Conservation (phyloP, 2,329 filamentous ascomycete genomes). For the Cercospora beticola region DNA sequence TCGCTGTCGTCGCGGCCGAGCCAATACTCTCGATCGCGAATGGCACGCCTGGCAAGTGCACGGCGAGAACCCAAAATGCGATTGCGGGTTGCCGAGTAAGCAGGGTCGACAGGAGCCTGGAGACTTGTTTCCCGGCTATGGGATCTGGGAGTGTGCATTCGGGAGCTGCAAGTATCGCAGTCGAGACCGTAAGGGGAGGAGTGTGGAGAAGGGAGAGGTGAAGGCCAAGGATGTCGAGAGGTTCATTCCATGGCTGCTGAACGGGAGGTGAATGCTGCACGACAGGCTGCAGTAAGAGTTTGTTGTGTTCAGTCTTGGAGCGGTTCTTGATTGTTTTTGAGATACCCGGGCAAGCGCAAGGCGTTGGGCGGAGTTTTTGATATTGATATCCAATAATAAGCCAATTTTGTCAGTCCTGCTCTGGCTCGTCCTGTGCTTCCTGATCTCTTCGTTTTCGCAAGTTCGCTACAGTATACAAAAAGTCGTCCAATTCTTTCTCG, state of each 20-base stretch:
- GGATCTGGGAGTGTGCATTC: constrained; percentile 25
- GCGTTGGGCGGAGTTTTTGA: constrained; percentile 1
- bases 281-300: neutral
- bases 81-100: constrained; percentile 24
- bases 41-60: constrained; percentile 23
- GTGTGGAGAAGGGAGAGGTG: constrained; percentile 23
- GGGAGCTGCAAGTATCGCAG: constrained; percentile 24
- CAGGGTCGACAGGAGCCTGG: neutral
- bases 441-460: constrained; percentile 48
- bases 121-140: constrained; percentile 22
- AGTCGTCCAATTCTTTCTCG: constrained; percentile 44
- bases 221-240: constrained; percentile 20
- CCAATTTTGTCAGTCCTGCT: neutral
- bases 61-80: constrained; percentile 23
- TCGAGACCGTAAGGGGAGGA: constrained; percentile 24
- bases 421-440: constrained; percentile 9
- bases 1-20: constrained; percentile 18
- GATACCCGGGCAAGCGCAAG: constrained; percentile 9
- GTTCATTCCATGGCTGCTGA: constrained; percentile 26
- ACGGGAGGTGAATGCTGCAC: constrained; percentile 9
- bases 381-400: neutral
- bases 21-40: constrained; percentile 14
- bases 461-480: constrained; percentile 51
- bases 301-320: neutral
- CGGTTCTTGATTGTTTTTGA: constrained; percentile 3